A percentile compares a stretch with the other conserved stretches of the same genome.
Evolutionary conservation across 768 basidiomycete genomes (phyloP).

Genomic region (Suillus placidus): DNA sequence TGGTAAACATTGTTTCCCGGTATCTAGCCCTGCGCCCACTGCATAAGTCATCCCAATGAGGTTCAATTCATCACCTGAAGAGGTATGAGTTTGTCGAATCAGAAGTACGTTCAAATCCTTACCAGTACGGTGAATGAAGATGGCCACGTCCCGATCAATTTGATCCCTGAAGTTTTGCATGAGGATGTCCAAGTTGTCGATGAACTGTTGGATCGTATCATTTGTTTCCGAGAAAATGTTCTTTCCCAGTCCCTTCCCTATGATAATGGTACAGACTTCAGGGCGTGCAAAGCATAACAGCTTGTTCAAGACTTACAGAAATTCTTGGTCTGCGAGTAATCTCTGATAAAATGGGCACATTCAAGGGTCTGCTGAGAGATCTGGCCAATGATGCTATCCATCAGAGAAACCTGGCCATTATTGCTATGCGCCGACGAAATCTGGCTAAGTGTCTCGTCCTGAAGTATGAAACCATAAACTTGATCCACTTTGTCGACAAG

Average conservation of each 20-base stretch:
- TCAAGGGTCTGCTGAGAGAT: constrained; percentile 9
- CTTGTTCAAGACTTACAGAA: constrained; percentile 10
- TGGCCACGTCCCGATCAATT: neutral
- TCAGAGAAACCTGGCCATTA: neutral
- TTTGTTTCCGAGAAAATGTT: neutral
- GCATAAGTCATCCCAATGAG: constrained; percentile 7
- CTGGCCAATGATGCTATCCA: neutral
- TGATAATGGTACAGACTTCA: neutral
- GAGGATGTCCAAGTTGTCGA: neutral
- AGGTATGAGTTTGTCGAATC: neutral
- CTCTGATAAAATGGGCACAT: constrained; percentile 13
- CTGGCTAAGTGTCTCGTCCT: constrained; percentile 1
- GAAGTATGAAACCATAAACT: constrained; percentile 10
- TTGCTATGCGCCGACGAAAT: neutral
- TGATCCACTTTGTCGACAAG: constrained; percentile 9
- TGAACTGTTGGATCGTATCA: neutral
- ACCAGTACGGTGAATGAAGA: constrained; percentile 4
- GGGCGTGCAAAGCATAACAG: neutral
- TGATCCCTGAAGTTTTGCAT: constrained; percentile 13
- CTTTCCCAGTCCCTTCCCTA: neutral
- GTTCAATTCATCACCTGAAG: constrained; percentile 1
- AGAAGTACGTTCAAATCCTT: constrained; percentile 2
- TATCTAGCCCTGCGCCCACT: constrained; percentile 9
- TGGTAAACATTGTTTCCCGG: constrained; percentile 1
- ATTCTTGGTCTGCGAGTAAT: constrained; percentile 9